Conservation (phyloP, 75 land plant species). For the Azolla pinnata region DNA sequence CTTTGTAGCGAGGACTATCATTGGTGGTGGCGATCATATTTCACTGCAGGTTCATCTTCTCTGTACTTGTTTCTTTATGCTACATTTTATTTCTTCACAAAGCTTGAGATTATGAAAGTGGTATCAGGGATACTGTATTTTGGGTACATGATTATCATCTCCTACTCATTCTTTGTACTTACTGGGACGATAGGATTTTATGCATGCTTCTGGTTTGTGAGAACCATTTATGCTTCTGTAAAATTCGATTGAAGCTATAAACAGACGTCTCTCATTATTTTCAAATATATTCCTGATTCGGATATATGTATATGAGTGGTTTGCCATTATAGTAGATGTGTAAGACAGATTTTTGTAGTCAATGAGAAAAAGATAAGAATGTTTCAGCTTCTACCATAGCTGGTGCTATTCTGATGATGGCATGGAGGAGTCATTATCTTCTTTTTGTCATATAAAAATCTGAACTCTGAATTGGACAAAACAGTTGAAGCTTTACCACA, state of each 20-base stretch:
- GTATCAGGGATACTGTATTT: slow-evolving; percentile 28
- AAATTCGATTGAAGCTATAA: slow-evolving; percentile 27
- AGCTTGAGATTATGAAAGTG: slow-evolving; percentile 25
- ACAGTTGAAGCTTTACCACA: too few species aligned
- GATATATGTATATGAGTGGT: too few species aligned
- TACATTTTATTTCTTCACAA: slow-evolving; percentile 33
- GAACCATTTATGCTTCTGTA: slow-evolving; percentile 26
- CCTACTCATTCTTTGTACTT: slow-evolving; percentile 23
- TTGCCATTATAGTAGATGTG: too few species aligned
- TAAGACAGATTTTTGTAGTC: too few species aligned
- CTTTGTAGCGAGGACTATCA: slow-evolving; percentile 29
- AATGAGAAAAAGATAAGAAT: too few species aligned
- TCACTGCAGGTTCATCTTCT: slow-evolving; percentile 23
- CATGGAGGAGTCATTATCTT: too few species aligned
- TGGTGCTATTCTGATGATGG: too few species aligned
- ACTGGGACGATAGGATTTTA: slow-evolving; percentile 32
- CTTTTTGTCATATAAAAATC: too few species aligned
- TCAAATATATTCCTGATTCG: too few species aligned
- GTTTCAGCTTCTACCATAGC: too few species aligned
- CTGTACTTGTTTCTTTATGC: slow-evolving; percentile 21
- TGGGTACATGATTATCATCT: slow-evolving; percentile 27
- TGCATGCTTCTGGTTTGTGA: slow-evolving; percentile 34
- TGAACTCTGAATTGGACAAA: too few species aligned
- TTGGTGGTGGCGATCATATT: slow-evolving; percentile 27
- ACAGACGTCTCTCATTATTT: too few species aligned